These are phyloP conservation scores for Colletotrichum higginsianum DNA, from an alignment of 2,329 filamentous ascomycete genomes.

Conservation along the genomic window DNA sequence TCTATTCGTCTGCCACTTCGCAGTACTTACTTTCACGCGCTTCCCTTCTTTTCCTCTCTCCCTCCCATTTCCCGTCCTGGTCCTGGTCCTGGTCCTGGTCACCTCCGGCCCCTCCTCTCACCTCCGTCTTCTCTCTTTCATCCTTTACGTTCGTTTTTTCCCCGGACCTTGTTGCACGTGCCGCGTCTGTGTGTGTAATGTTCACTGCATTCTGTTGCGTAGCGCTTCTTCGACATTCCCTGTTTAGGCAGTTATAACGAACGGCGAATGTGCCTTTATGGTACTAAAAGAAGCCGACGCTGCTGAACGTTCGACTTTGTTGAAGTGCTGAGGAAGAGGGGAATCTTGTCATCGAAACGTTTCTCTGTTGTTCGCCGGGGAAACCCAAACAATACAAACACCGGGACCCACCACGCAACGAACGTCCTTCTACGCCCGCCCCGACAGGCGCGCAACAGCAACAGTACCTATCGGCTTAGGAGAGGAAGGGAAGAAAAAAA, in stretches of 20 bases:
- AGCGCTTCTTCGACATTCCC: neutral
- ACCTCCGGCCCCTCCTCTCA: neutral
- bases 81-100: neutral
- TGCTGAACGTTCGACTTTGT: conserved; percentile 11
- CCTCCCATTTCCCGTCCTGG: neutral
- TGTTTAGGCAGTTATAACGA: conserved; percentile 17
- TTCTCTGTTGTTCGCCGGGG: conserved; percentile 12
- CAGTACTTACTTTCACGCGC: conserved; percentile 10
- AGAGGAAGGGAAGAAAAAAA: neutral
- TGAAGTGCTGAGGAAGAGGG: neutral
- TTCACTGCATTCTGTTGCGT: conserved; percentile 11
- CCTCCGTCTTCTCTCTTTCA: neutral
- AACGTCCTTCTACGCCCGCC: conserved; percentile 28
- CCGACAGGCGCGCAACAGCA: conserved; percentile 30
- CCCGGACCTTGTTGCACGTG: neutral
- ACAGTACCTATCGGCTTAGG: neutral
- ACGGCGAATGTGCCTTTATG: conserved; percentile 9
- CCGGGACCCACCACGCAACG: conserved; percentile 36
- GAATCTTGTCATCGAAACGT: neutral
- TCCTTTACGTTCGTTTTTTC: neutral
- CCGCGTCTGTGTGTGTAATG: neutral
- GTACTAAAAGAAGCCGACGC: conserved; percentile 25
- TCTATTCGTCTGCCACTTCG: neutral
- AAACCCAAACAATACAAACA: conserved; percentile 37
- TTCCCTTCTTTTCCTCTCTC: too few species aligned